These are phyloP conservation scores for Fusarium abutilonis DNA, from an alignment of 2,329 filamentous ascomycete genomes.

Conservation along the genomic window DNA sequence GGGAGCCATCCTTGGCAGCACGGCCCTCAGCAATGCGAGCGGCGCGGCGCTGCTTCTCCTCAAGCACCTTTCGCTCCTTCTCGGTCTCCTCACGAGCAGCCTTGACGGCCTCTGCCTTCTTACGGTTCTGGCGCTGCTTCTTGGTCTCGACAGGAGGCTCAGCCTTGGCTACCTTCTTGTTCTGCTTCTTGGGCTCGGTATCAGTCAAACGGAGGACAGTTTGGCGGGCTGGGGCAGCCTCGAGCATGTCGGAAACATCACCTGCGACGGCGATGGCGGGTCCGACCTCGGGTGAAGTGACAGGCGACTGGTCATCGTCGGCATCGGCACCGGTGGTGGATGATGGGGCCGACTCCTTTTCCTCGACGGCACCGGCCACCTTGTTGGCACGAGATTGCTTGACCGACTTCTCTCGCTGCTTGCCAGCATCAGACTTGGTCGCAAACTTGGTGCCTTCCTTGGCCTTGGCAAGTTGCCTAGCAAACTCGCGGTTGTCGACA, in stretches of 20 bases:
- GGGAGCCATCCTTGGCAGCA: conserved; percentile 80
- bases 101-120: conserved; percentile 87
- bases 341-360: conserved; percentile 60
- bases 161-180: conserved; percentile 69
- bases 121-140: conserved; percentile 93
- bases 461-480: conserved; percentile 74
- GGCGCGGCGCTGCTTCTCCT: conserved; percentile 84
- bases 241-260: conserved; percentile 92
- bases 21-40: conserved; percentile 86
- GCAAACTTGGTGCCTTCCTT: conserved; percentile 74
- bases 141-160: conserved; percentile 81
- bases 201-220: conserved; percentile 82
- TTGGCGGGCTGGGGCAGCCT: conserved; percentile 72
- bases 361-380: conserved; percentile 55
- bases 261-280: conserved; percentile 67
- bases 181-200: conserved; percentile 68
- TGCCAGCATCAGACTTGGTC: conserved; percentile 63
- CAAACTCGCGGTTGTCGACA: conserved; percentile 78
- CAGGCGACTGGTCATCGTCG: conserved; percentile 81
- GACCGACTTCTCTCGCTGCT: conserved; percentile 74
- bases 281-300: conserved; percentile 69
- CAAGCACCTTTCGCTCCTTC: conserved; percentile 75
- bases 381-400: conserved; percentile 73
- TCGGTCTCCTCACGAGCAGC: conserved; percentile 79
- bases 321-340: conserved; percentile 79